Base-by-base conservation (phyloP, 805 yeast genomes). In the Wickerhamiella australiensis region DNA sequence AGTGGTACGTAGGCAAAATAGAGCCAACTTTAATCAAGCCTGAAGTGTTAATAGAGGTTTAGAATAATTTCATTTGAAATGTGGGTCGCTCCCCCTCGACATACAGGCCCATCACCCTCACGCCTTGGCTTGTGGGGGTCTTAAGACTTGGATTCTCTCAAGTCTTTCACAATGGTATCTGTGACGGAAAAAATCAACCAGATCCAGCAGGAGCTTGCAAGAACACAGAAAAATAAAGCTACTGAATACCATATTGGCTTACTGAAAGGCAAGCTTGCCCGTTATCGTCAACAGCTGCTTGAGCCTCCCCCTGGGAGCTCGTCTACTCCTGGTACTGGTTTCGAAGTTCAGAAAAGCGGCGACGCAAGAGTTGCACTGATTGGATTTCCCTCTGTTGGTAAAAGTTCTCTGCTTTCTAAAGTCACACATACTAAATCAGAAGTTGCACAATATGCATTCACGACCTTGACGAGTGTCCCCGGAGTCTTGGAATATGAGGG, bases 341-440 rank as follows among this genome's bases (percentile, higher is more conserved):
- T 90, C 64, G 98, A 92, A 66, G 96, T 90, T 1, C 79, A 86
- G 41, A 90, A 92, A 65, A 82, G 92, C 42, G 97, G 97, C 36
- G 96, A 90, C 72, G 96, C 97, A 0, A 75, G 98, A 57, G 95
- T 86, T 2, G 94, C 94, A 17, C 71, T 90, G 49, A 88, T 92
- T 66, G 98, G 98, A 26, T 90, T 88, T 65, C 98, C 98, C 15
- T 88, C 96, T 1, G 98, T 92, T 21, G 98, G 98, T 64, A 90
- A 90, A 60, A 88, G 96, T 1, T 85, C 95, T 1, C 78, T 90
- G 56, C 71, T 90, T 52, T 80, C 86, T 17, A 85, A 86, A 60
- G 85, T 92, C 50, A 90, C 98, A 18, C 84, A 85, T 59, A 90
- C 97, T 1, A 85, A 85, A 65, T 83, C 95, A 1, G 97, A 87